Conservation (phyloP, 2,329 filamentous ascomycete species). For the Trichoderma polysporum region DNA sequence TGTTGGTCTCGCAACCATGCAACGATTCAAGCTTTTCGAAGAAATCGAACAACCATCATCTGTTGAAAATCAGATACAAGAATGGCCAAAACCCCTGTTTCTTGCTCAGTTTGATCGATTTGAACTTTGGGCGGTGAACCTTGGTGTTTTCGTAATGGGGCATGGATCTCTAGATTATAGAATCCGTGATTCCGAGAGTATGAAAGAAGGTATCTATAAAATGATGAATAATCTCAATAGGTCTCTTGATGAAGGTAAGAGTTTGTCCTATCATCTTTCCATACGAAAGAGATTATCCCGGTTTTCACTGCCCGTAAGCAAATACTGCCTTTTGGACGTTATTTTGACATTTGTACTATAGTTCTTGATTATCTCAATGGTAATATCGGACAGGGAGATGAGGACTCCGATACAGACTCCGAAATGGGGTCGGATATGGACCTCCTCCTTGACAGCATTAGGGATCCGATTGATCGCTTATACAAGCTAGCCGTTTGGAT, state of each 20-base stretch:
- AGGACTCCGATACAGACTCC: not conserved
- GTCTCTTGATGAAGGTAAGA: conserved; percentile 9
- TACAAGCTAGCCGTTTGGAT: conserved; percentile 18
- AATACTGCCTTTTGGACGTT: not conserved
- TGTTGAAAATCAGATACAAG: not conserved
- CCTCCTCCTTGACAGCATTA: not conserved
- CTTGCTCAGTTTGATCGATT: conserved; percentile 6
- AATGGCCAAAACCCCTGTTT: not conserved
- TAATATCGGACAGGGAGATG: not conserved
- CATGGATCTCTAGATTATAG: conserved; percentile 13
- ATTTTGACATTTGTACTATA: not conserved
- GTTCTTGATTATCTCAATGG: conserved; percentile 2
- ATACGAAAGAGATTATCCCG: not conserved
- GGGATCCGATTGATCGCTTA: conserved; percentile 14
- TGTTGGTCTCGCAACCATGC: not conserved
- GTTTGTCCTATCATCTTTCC: too few relatives aligned
- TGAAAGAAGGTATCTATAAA: not conserved
- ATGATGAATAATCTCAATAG: not conserved
- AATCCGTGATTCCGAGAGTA: conserved; percentile 10
- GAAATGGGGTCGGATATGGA: conserved; percentile 7
- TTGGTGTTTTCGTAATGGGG: conserved; percentile 6
- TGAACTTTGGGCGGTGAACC: conserved; percentile 19
- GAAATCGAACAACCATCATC: not conserved
- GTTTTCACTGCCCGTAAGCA: too few relatives aligned
- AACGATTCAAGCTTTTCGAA: not conserved